phyloP scores from a whole-genome alignment of 768 basidiomycete genomes.

The Naematelia aurantialba region DNA sequence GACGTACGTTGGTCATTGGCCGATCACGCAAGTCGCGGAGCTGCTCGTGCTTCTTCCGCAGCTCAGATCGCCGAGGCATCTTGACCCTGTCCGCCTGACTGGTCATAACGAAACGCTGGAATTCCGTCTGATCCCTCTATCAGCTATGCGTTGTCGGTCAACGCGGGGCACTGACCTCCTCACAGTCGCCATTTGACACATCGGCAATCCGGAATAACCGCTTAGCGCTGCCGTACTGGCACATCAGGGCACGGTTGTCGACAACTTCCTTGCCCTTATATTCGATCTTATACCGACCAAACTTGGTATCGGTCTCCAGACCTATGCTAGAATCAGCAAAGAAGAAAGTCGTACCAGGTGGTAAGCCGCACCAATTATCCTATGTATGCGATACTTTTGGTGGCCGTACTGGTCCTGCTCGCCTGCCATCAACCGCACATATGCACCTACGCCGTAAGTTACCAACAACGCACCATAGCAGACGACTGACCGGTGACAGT shows the following conservation, averaged over 20 bases:
- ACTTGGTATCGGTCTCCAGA: constrained; percentile 24
- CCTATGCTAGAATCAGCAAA: constrained; percentile 7
- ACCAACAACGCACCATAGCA: neutral
- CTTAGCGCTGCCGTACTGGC: constrained; percentile 70
- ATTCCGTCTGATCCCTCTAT: constrained; percentile 15
- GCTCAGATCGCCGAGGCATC: constrained; percentile 63
- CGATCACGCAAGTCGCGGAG: constrained; percentile 61
- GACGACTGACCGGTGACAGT: constrained; percentile 64
- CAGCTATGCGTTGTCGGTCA: neutral
- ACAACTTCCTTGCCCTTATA: constrained; percentile 34
- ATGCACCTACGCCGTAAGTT: constrained; percentile 59
- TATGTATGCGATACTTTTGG: constrained; percentile 75
- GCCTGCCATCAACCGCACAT: constrained; percentile 80
- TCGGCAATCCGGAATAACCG: constrained; percentile 73
- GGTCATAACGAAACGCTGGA: constrained; percentile 59
- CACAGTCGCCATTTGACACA: constrained; percentile 71
- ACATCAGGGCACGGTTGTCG: constrained; percentile 65
- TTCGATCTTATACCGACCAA: constrained; percentile 40
- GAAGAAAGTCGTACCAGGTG: neutral
- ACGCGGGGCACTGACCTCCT: constrained; percentile 55
- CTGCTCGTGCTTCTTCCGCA: constrained; percentile 62
- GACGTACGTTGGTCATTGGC: constrained; percentile 72
- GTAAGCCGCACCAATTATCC: constrained; percentile 63
- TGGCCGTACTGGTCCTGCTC: constrained; percentile 55
- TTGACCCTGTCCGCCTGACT: constrained; percentile 58